Evolutionary conservation across 2,329 filamentous ascomycete genomes (phyloP).

Genomic region (Alternaria atra): DNA sequence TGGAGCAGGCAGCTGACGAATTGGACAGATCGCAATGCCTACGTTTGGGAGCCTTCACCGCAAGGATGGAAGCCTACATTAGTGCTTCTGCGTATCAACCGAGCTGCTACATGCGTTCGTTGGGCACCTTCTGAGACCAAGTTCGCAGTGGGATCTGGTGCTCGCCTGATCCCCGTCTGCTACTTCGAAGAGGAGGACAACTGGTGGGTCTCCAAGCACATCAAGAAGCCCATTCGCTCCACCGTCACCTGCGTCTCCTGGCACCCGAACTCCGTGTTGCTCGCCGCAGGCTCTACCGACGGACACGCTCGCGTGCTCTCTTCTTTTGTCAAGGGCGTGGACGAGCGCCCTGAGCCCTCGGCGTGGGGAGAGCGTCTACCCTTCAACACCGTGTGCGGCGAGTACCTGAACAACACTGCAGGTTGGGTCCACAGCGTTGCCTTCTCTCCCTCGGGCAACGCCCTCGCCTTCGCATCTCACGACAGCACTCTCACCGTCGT

Average conservation of each 20-base stretch:
- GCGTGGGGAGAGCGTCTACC: conserved; percentile 95
- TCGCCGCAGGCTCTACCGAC: conserved; percentile 96
- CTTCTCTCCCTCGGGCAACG: conserved; percentile 91
- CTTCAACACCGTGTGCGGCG: conserved; percentile 98
- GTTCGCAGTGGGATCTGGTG: conserved; percentile 96
- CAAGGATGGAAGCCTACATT: conserved; percentile 96
- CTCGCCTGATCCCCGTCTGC: conserved; percentile 93
- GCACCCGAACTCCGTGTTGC: conserved; percentile 96
- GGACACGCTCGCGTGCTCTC: conserved; percentile 95
- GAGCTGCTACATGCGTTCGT: conserved; percentile 93
- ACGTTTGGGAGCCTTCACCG: conserved; percentile 96
- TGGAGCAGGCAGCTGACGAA: conserved; percentile 26
- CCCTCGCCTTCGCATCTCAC: conserved; percentile 92
- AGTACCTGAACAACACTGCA: conserved; percentile 94
- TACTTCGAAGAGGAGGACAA: conserved; percentile 99
- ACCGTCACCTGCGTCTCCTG: conserved; percentile 94
- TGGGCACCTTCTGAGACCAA: conserved; percentile 98
- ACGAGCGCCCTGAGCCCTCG: conserved; percentile 82
- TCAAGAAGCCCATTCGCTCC: conserved; percentile 98
- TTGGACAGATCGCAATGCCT: conserved; percentile 84
- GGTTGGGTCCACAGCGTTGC: conserved; percentile 95
- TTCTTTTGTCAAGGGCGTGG: conserved; percentile 94
- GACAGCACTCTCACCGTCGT: conserved; percentile 97
- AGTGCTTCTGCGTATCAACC: conserved; percentile 94
- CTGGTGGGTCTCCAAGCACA: conserved; percentile 99